These are phyloP conservation scores for Xylaria longipes DNA, from an alignment of 495 filamentous ascomycete species.

Conservation along the genomic window DNA sequence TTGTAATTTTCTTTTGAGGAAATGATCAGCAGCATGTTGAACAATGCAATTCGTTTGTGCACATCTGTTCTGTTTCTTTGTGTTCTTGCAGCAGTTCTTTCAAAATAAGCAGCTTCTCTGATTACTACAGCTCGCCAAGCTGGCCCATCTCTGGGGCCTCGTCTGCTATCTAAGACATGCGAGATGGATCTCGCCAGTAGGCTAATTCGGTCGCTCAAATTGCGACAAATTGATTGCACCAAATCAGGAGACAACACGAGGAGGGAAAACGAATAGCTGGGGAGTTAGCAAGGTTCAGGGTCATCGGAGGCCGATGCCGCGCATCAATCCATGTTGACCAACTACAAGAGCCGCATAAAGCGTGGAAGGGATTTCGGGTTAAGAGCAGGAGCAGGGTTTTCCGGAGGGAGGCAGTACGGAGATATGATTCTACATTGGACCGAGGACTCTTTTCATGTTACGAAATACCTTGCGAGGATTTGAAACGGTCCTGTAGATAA, in stretches of 20 bases:
- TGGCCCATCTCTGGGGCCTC: not conserved
- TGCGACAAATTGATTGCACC: constrained; percentile 18
- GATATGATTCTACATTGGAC: not conserved
- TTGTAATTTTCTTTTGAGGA: not conserved
- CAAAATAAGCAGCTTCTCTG: not conserved
- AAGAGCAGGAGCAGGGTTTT: not conserved
- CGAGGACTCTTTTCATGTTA: not conserved
- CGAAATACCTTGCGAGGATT: too few species aligned
- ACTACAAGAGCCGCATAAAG: constrained; percentile 12
- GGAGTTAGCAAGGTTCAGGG: constrained; percentile 1
- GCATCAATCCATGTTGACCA: not conserved
- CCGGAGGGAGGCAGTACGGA: not conserved
- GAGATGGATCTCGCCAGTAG: not conserved
- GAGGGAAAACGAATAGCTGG: constrained; percentile 16
- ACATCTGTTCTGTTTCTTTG: not conserved
- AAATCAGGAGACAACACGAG: constrained; percentile 26
- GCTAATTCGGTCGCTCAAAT: constrained; percentile 6
- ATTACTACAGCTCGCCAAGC: not conserved
- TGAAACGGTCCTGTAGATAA: not conserved
- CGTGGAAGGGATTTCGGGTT: not conserved
- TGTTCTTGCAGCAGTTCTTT: not conserved
- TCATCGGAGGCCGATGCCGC: not conserved
- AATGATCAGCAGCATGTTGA: not conserved
- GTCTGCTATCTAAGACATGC: not conserved
- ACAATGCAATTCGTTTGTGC: not conserved